phyloP scores from a whole-genome alignment of 176 grass and related monocot species.

The Tillandsia leiboldiana region DNA sequence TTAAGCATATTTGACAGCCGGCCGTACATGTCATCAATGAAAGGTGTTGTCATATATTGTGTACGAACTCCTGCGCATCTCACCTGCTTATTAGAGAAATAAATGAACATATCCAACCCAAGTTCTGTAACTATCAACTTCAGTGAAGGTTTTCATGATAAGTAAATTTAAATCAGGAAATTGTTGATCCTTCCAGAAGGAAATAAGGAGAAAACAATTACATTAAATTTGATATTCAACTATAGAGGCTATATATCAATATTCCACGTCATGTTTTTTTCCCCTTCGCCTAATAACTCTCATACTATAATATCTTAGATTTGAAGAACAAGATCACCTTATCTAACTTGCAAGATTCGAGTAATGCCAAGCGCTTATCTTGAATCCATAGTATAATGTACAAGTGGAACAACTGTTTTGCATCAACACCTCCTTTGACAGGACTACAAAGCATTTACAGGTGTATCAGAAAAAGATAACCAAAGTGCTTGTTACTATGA shows the following conservation, averaged over 20 bases:
- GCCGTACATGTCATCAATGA: constrained; percentile 94
- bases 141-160: background rate
- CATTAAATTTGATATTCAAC: no score
- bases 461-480: background rate
- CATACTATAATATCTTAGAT: background rate
- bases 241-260: no score
- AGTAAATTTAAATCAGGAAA: no score
- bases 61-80: constrained; percentile 96
- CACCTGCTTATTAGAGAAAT: constrained; percentile 42
- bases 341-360: constrained; percentile 87
- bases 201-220: no score
- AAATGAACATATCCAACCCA: constrained; percentile 2
- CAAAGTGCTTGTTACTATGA: background rate
- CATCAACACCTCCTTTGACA: constrained; percentile 90
- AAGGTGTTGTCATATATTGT: constrained; percentile 92
- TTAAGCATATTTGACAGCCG: constrained; percentile 63
- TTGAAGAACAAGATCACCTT: constrained; percentile 39
- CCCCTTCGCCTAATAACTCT: background rate
- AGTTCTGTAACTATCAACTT: background rate
- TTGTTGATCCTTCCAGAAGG: no score
- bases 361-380: constrained; percentile 73
- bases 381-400: constrained; percentile 97
- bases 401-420: constrained; percentile 95
- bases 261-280: no score
- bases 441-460: constrained; percentile 34